Conservation (phyloP, 768 basidiomycete genomes). For the Hydnomerulius pinastri region DNA sequence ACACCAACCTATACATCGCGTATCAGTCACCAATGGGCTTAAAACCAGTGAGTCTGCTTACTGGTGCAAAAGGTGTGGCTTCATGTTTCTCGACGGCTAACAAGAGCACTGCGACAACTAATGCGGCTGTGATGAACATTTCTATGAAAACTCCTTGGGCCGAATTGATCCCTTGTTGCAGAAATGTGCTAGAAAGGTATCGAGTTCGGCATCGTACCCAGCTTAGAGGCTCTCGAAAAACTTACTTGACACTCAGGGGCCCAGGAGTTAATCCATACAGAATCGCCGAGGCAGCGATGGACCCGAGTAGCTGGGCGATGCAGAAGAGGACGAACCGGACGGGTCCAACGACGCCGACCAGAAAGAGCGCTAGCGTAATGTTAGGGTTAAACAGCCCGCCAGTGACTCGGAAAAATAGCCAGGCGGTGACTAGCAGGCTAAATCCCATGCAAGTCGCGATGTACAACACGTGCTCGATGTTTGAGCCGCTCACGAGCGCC, state of each 20-base stretch:
- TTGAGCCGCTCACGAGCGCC: slow-evolving; percentile 30
- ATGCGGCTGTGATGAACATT: slow-evolving; percentile 63
- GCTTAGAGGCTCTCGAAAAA: slow-evolving; percentile 7
- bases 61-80: slow-evolving; percentile 69
- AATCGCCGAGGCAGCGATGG: slow-evolving; percentile 59
- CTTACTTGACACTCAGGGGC: slow-evolving; percentile 54
- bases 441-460: slow-evolving; percentile 63
- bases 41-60: slow-evolving; percentile 22
- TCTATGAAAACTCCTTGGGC: slow-evolving; percentile 71
- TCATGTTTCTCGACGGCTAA: slow-evolving; percentile 71
- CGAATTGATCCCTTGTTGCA: slow-evolving; percentile 46
- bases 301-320: slow-evolving; percentile 62
- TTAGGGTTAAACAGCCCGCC: slow-evolving; percentile 70
- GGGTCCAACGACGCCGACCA: slow-evolving; percentile 56
- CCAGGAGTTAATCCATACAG: slow-evolving; percentile 57
- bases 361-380: slow-evolving; percentile 58
- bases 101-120: slow-evolving; percentile 70
- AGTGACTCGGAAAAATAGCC: slow-evolving; percentile 67
- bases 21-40: slow-evolving; percentile 2
- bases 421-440: slow-evolving; percentile 61
- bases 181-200: slow-evolving; percentile 43
- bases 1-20: slow-evolving; percentile 50
- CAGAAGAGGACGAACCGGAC: slow-evolving; percentile 59
- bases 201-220: slow-evolving; percentile 2
- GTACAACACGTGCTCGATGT: slow-evolving; percentile 50